Evolutionary conservation across 2,329 filamentous ascomycete species (phyloP), one percentile per base, ranked within the genome.

Genomic region (Colletotrichum costaricense): DNA sequence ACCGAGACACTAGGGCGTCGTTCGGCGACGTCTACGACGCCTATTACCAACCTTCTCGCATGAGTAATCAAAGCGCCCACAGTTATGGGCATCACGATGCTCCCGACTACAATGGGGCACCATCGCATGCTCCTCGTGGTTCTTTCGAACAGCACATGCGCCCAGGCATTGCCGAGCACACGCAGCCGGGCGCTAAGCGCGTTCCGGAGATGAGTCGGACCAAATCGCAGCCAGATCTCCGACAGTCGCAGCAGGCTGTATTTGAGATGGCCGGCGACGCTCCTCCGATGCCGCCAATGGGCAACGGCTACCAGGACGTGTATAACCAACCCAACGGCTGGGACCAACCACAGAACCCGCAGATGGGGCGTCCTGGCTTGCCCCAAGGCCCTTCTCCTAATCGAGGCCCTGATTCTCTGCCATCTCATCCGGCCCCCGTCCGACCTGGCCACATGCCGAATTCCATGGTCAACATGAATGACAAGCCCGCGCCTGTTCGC

Each of bases 251-350:
- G 77, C 86, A 90, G 2, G 93, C 93, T 9, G 88, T 93, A 1
- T 95, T 95, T 76, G 94, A 95, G 78, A 93, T 95, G 88, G 91
- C 90, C 2, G 88, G 85, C 30, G 91, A 94, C 76, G 85, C 87
- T 24, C 90, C 90, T 26, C 84, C 86, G 3, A 82, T 92, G 35
- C 91, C 91, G 12, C 85, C 83, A 54, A 83, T 87, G 78, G 77
- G 69, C 24, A 72, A 63, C 73, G 69, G 64, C 69, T 76, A 75
- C 55, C 78, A 72, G 22, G 73, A 69, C 14, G 73, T 67, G 4
- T 74, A 72, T 73, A 22, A 73, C 28, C 63, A 54, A 5, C 67
- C 63, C 19, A 74, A 75, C 16, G 74, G 72, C 8, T 77, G 76
- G 76, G 52, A 70, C 26, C 73, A 58, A 26, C 62, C 38, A 8